Evolutionary conservation across 805 yeast genomes (phyloP).

Genomic region (Candida sphagnicola): DNA sequence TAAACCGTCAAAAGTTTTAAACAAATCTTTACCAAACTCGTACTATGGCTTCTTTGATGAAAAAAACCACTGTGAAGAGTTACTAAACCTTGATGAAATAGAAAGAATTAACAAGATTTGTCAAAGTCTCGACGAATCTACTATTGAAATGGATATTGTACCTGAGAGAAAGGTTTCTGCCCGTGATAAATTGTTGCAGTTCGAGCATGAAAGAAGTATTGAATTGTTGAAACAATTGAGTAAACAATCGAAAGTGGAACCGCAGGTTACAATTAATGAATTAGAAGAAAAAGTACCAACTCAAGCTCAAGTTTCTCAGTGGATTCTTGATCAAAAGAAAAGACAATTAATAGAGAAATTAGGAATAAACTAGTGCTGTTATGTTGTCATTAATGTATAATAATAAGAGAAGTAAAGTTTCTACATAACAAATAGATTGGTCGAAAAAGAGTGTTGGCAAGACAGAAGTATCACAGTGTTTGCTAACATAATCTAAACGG

Average conservation of each 20-base stretch:
- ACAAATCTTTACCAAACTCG: slow-evolving; percentile 6
- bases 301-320: slow-evolving; percentile 37
- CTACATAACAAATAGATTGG: too few species aligned
- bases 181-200: slow-evolving; percentile 19
- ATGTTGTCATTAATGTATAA: too few species aligned
- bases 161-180: background rate
- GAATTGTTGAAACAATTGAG: slow-evolving; percentile 11
- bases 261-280: slow-evolving; percentile 15
- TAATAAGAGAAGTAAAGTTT: too few species aligned
- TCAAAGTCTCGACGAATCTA: slow-evolving; percentile 9
- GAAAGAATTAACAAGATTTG: slow-evolving; percentile 10
- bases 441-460: too few species aligned
- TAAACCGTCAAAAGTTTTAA: slow-evolving; percentile 2
- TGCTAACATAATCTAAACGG: too few species aligned
- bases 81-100: slow-evolving; percentile 3
- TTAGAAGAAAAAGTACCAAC: slow-evolving; percentile 24
- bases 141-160: background rate
- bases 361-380: slow-evolving; percentile 17
- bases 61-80: background rate
- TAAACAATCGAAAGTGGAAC: slow-evolving; percentile 1
- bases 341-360: slow-evolving; percentile 37
- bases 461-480: too few species aligned
- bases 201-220: slow-evolving; percentile 22
- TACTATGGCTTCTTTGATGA: slow-evolving; percentile 46
- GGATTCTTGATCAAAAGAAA: slow-evolving; percentile 45